phyloP scores from a whole-genome alignment of 2,329 filamentous ascomycete species.

The Hypoxylon sp. region DNA sequence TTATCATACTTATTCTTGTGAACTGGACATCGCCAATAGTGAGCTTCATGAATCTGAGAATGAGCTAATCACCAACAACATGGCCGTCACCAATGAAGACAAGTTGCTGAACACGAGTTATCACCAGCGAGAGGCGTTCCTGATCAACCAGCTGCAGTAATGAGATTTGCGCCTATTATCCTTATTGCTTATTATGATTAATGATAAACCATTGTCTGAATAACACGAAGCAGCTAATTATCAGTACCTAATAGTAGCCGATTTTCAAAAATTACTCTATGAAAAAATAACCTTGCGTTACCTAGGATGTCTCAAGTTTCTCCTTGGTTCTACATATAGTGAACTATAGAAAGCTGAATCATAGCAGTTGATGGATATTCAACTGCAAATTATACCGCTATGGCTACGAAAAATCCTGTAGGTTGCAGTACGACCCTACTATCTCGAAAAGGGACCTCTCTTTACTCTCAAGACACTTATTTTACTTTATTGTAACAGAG shows the following conservation, averaged over 20 bases:
- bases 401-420: neutral
- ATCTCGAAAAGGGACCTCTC: neutral
- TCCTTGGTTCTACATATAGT: neutral
- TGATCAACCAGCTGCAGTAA: neutral
- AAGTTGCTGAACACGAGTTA: neutral
- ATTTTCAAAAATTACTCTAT: neutral
- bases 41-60: neutral
- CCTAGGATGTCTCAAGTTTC: neutral
- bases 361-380: neutral
- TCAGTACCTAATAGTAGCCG: neutral
- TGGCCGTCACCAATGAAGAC: neutral
- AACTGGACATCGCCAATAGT: neutral
- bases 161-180: neutral
- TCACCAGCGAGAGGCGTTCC: neutral
- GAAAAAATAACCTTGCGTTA: neutral
- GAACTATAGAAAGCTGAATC: neutral
- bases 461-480: neutral
- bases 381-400: neutral
- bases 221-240: neutral
- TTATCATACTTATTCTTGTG: neutral
- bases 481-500: slow-evolving; percentile 6
- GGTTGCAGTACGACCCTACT: neutral
- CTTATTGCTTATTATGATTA: neutral
- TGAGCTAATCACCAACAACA: neutral
- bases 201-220: neutral